phyloP scores from a whole-genome alignment of 495 filamentous ascomycete genomes.

The Penicillium cinerascens region DNA sequence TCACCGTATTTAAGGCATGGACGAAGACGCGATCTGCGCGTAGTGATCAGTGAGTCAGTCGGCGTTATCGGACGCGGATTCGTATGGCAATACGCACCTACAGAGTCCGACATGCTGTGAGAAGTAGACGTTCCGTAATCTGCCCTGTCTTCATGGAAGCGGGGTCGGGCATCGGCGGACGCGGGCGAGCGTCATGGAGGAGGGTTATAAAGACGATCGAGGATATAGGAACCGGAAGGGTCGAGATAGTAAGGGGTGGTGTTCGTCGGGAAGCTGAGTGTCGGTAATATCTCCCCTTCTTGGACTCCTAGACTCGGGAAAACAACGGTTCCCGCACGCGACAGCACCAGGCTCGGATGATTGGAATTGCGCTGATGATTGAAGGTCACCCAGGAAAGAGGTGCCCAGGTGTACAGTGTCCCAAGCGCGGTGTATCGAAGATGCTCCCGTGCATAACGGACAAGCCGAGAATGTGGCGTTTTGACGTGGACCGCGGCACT shows the following conservation, averaged over 20 bases:
- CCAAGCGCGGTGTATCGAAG: background rate
- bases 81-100: constrained; percentile 41
- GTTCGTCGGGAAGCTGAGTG: background rate
- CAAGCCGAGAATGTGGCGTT: constrained; percentile 13
- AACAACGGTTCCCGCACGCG: constrained; percentile 10
- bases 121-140: constrained; percentile 21
- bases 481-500: constrained; percentile 36
- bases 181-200: constrained; percentile 27
- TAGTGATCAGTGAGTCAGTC: background rate
- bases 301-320: constrained; percentile 3
- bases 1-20: constrained; percentile 96
- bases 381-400: background rate
- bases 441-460: constrained; percentile 9
- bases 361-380: background rate
- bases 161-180: constrained; percentile 29
- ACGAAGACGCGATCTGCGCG: constrained; percentile 88
- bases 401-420: background rate
- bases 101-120: constrained; percentile 56
- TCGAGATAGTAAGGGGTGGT: background rate
- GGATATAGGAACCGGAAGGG: constrained; percentile 1
- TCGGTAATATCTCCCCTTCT: constrained; percentile 4
- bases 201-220: background rate
- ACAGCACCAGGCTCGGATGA: background rate
- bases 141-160: constrained; percentile 35
- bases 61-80: background rate